Percentiles rank a stretch among this genome's conserved stretches.
Conservation (phyloP, 805 yeast genomes). For the Suhomyces xylopsoci region DNA sequence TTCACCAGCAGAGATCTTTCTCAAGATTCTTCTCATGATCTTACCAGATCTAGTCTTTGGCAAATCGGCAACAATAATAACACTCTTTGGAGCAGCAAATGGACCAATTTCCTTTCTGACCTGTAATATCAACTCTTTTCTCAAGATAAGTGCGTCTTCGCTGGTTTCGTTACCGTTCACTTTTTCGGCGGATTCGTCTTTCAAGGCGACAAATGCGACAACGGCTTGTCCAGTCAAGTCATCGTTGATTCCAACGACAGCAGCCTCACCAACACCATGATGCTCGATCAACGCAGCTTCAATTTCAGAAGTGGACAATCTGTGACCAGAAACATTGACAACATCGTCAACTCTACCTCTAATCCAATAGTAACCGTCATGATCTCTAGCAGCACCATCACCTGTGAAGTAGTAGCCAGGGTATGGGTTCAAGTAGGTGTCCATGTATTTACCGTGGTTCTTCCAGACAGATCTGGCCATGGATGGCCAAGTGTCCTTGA, state of each 20-base stretch:
- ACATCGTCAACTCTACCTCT: slow-evolving; percentile 87
- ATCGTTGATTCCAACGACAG: slow-evolving; percentile 80
- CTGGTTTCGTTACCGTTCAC: slow-evolving; percentile 28
- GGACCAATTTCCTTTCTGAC: slow-evolving; percentile 83
- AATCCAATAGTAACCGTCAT: slow-evolving; percentile 83
- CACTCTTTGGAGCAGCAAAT: slow-evolving; percentile 79
- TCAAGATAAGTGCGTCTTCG: slow-evolving; percentile 51
- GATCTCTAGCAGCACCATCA: slow-evolving; percentile 85
- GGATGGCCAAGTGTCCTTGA: slow-evolving; percentile 78
- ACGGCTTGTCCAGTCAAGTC: slow-evolving; percentile 87
- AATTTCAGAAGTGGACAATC: slow-evolving; percentile 85
- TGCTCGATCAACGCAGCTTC: slow-evolving; percentile 81
- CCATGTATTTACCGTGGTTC: slow-evolving; percentile 70
- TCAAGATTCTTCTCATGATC: slow-evolving; percentile 81
- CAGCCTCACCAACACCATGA: slow-evolving; percentile 67
- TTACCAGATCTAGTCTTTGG: slow-evolving; percentile 87
- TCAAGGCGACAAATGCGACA: slow-evolving; percentile 75
- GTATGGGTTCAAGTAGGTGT: slow-evolving; percentile 79
- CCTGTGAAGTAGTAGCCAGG: slow-evolving; percentile 84
- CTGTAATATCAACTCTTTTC: slow-evolving; percentile 62
- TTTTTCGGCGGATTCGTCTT: slow-evolving; percentile 40
- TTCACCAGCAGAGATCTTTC: slow-evolving; percentile 72
- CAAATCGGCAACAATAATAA: slow-evolving; percentile 69
- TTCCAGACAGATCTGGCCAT: slow-evolving; percentile 81
- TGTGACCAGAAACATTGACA: slow-evolving; percentile 82